Evolutionary conservation across 129 eudicot genomes (phyloP), one percentile per base, ranked within the genome.

Genomic region (Flaveria linearis): DNA sequence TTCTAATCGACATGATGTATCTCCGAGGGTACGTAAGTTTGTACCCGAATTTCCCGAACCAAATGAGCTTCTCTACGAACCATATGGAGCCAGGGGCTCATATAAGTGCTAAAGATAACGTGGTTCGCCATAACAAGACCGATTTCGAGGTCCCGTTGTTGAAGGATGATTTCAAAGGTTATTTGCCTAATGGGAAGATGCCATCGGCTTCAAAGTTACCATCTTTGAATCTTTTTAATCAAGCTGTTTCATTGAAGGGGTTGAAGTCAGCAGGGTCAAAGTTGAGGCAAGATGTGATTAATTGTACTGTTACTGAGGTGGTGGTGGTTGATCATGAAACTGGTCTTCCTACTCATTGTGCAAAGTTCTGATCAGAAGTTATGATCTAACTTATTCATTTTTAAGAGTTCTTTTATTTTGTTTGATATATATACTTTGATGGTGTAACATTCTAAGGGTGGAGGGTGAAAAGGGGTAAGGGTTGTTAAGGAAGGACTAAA

Each of bases 41-140:
- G 14, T 95, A 95, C 50, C 99, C 97, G 0, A 91, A 95, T 15
- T 95, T 95, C 67, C 99, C 99, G 1, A 88, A 86, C 74, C 99
- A 95, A 69, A 84, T 86, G 58, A 95, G 99, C 82, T 95, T 95
- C 53, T 95, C 97, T 14, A 95, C 99, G 1, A 95, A 95, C 74
- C 99, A 95, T 41, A 95, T 95, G 97, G 99, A 95, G 74, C 94
- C 99, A 0, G 97, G 99, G 15, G 97, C 97, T 28, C 99, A 95
- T 78, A 91, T 95, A 3, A 82, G 90, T 39, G 93, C 98, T 1
- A 91, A 89, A 81, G 96, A 94, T 68, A 94, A 94, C 14, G 90
- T 91, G 8, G 91, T 94, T 4, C 78, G 62, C 73, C 97, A 94
- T 56, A 88, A 94, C 80, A 94, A 87, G 90, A 53, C 81, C 2